Base-by-base conservation (phyloP, 148 eudicot genomes). In the Cornus suecica region DNA sequence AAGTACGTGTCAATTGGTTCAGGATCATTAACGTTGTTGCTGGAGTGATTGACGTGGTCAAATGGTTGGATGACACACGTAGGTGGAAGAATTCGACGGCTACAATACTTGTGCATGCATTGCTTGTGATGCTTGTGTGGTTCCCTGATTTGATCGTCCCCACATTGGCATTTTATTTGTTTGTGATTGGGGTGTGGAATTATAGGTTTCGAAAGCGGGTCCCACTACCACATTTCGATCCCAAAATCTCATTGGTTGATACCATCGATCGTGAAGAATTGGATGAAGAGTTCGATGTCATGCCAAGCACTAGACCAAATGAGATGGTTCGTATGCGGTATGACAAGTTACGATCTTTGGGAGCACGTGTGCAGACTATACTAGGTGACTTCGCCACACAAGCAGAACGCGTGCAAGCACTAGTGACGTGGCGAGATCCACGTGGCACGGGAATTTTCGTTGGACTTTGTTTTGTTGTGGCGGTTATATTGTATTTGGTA, bases 371-470 rank as follows among this genome's bases (percentile, higher is more conserved):
- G 0, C 99, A 94, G 62, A 88, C 86, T 0, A 79, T 87, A 8
- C 41, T 94, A 76, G 99, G 97, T 0, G 96, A 92, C 22, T 15
- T 94, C 0, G 99, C 97, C 0, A 88, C 99, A 2, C 99, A 92
- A 78, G 94, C 91, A 1, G 99, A 94, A 73, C 84, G 99, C 1
- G 78, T 87, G 34, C 97, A 92, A 29, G 90, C 97, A 0, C 71
- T 94, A 74, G 94, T 94, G 60, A 90, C 94, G 0, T 94, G 99
- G 99, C 80, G 86, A 18, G 99, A 94, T 72, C 99, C 98, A 8
- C 86, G 97, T 2, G 98, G 91, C 26, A 94, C 98, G 2, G 97
- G 96, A 30, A 90, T 94, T 27, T 94, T 94, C 22, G 86, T 92
- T 0, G 96, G 89, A 18, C 69, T 94, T 48, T 92, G 98, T 68